phyloP scores from a whole-genome alignment of 805 yeast species.

The Debaryomyces castellii region DNA sequence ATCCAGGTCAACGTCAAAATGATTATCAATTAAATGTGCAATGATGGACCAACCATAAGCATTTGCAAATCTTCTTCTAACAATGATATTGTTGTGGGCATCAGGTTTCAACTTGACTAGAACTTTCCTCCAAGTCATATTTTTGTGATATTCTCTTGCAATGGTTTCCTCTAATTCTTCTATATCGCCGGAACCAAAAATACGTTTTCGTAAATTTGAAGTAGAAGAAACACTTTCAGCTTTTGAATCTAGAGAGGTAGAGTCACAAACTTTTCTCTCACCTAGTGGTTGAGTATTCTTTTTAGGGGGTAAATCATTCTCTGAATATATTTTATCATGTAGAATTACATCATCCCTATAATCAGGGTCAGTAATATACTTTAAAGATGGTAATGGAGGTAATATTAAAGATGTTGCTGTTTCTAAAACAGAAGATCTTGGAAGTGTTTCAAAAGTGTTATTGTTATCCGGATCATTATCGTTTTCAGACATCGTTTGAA shows the following conservation, averaged over 20 bases:
- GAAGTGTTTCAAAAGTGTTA: constrained; percentile 33
- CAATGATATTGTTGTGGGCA: constrained; percentile 92
- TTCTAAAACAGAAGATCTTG: constrained; percentile 73
- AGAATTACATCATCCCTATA: constrained; percentile 65
- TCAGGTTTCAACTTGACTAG: constrained; percentile 84
- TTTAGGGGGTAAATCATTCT: constrained; percentile 61
- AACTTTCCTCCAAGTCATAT: constrained; percentile 88
- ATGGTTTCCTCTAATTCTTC: constrained; percentile 68
- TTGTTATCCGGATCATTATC: constrained; percentile 15
- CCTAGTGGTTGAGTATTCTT: not conserved
- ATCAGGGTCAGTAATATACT: constrained; percentile 66
- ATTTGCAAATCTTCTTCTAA: constrained; percentile 83
- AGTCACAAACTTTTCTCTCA: not conserved
- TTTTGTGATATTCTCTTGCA: constrained; percentile 85
- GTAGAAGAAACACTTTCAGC: not conserved
- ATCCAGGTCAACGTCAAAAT: constrained; percentile 40
- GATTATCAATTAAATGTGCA: constrained; percentile 73
- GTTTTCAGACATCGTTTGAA: constrained; percentile 14
- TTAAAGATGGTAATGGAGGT: constrained; percentile 76
- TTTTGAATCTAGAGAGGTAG: not conserved
- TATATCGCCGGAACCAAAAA: constrained; percentile 32
- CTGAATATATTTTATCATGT: constrained; percentile 77
- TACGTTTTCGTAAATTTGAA: constrained; percentile 21
- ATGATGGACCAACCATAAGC: constrained; percentile 95
- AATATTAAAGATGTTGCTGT: constrained; percentile 75